Conservation (phyloP, 2,329 filamentous ascomycete species). For the Alternaria hordeiaustralica region DNA sequence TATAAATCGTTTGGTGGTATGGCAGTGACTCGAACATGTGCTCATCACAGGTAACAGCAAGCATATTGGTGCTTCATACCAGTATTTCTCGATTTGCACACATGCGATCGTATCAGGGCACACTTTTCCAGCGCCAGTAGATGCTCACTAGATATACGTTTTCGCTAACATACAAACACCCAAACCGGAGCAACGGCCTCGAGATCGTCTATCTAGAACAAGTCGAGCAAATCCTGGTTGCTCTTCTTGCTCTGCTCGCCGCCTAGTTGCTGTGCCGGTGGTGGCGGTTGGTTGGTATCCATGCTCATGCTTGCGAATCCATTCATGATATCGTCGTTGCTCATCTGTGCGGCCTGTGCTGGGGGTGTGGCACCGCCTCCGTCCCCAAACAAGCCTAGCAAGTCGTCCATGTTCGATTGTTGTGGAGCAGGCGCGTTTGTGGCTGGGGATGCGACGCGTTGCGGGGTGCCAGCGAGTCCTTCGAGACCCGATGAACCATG, state of each 20-base stretch:
- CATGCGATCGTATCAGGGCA: neutral
- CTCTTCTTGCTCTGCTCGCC: constrained; percentile 61
- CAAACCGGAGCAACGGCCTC: neutral
- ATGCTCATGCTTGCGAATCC: constrained; percentile 85
- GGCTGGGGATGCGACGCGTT: constrained; percentile 70
- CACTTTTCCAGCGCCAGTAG: neutral
- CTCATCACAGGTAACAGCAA: neutral
- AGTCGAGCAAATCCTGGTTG: constrained; percentile 63
- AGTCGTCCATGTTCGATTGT: constrained; percentile 76
- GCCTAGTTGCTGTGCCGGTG: constrained; percentile 65
- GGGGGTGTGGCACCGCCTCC: constrained; percentile 39
- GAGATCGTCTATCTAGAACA: constrained; percentile 53
- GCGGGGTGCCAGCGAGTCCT: constrained; percentile 68
- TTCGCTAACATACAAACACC: neutral
- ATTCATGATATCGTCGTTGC: constrained; percentile 69
- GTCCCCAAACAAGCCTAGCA: constrained; percentile 72
- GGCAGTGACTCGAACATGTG: neutral
- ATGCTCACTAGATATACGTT: neutral
- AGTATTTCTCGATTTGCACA: neutral
- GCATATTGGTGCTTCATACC: neutral
- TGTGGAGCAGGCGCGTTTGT: constrained; percentile 47
- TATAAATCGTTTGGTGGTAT: neutral
- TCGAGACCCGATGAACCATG: constrained; percentile 59
- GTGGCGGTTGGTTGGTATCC: constrained; percentile 68
- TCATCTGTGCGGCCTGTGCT: constrained; percentile 44